Conservation (phyloP, 2,329 filamentous ascomycete genomes). For the Fusarium sp. region DNA sequence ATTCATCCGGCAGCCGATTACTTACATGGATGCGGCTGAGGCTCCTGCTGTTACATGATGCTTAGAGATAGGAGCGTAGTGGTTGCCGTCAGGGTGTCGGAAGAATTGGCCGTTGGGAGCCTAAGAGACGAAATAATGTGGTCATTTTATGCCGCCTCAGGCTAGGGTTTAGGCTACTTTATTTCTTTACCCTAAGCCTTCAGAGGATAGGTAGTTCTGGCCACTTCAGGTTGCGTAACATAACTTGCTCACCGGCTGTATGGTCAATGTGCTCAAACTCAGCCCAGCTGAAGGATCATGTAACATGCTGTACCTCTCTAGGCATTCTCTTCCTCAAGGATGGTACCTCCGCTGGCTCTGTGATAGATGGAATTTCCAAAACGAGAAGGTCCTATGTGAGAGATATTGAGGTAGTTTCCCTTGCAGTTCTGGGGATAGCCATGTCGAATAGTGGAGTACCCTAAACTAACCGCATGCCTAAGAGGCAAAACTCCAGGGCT, state of each 20-base stretch:
- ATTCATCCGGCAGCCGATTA: not conserved
- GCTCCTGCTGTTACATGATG: not conserved
- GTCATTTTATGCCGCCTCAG: too few species aligned
- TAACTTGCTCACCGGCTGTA: not conserved
- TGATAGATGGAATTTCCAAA: not conserved
- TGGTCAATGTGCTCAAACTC: conserved; percentile 7
- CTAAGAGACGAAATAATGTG: too few species aligned
- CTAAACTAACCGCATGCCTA: not conserved
- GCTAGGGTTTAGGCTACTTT: too few species aligned
- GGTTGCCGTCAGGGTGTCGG: not conserved
- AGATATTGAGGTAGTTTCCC: conserved; percentile 9
- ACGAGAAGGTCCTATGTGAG: not conserved
- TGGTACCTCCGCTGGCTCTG: too few species aligned
- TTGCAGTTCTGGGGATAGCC: not conserved
- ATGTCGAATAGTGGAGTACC: not conserved
- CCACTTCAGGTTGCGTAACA: not conserved
- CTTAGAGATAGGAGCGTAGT: not conserved
- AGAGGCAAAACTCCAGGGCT: not conserved
- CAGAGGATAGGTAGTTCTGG: too few species aligned
- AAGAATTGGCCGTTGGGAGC: too few species aligned
- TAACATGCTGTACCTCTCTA: not conserved
- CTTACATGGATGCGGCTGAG: not conserved
- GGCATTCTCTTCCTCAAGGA: not conserved
- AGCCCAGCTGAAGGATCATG: not conserved
- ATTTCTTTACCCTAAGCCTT: too few species aligned